phyloP scores from a whole-genome alignment of 169 alveolate species.

The Babesia caballi region DNA sequence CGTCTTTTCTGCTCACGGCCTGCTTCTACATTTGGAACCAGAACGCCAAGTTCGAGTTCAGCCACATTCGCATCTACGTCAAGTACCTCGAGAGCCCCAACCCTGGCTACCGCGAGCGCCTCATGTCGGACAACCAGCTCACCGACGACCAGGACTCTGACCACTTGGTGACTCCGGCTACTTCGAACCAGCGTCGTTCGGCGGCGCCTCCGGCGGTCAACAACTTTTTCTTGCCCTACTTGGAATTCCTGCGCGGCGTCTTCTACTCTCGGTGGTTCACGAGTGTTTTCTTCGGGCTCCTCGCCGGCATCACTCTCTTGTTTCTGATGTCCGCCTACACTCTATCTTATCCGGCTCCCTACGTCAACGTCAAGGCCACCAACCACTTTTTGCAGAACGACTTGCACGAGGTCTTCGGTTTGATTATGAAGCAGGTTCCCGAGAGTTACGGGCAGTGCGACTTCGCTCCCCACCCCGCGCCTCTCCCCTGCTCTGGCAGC shows the following conservation, averaged over 20 bases:
- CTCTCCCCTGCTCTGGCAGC: conserved; percentile 41
- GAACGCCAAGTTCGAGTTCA: conserved; percentile 39
- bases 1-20: conserved; percentile 46
- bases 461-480: neutral
- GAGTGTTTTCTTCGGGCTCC: conserved; percentile 26
- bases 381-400: conserved; percentile 28
- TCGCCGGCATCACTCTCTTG: conserved; percentile 4
- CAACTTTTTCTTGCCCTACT: neutral
- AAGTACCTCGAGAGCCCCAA: conserved; percentile 30
- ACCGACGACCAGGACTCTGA: neutral
- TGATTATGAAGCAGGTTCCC: conserved; percentile 44
- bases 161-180: neutral
- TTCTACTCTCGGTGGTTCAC: conserved; percentile 37
- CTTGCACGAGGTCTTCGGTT: conserved; percentile 23
- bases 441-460: conserved; percentile 39
- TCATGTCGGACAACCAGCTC: conserved; percentile 12
- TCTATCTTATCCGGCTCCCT: neutral
- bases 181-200: neutral
- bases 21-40: conserved; percentile 48
- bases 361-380: conserved; percentile 8
- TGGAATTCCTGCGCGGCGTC: conserved; percentile 33
- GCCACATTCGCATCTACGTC: conserved; percentile 36
- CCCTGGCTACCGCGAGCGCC: neutral
- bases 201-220: neutral
- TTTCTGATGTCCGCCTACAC: conserved; percentile 39